A percentile compares a stretch with the other conserved stretches of the same genome.
These are phyloP conservation scores for Knoxdaviesia proteae DNA, from an alignment of 2,329 filamentous ascomycete genomes.

Conservation along the genomic window DNA sequence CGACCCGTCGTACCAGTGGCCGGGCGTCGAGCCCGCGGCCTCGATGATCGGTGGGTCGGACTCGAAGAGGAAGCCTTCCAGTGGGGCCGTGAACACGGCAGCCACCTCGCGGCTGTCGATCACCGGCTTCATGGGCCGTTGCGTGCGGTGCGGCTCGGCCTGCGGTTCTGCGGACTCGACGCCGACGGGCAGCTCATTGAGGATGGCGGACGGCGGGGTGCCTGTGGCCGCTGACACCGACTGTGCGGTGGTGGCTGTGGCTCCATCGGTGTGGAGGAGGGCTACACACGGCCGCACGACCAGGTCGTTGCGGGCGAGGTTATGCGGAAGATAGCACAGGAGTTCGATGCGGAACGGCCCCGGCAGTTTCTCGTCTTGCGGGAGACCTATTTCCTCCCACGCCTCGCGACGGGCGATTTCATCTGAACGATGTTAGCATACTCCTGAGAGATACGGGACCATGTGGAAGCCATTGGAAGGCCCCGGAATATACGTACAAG, in stretches of 20 bases:
- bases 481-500: constrained; percentile 22
- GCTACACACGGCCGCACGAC: constrained; percentile 60
- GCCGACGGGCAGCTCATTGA: no score
- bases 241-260: constrained; percentile 13
- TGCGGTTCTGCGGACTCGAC: constrained; percentile 3
- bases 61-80: constrained; percentile 57
- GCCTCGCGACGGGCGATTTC: constrained; percentile 79
- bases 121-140: constrained; percentile 50
- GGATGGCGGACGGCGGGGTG: constrained; percentile 2
- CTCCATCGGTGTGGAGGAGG: constrained; percentile 42
- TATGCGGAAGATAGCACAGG: constrained; percentile 64
- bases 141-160: constrained; percentile 20
- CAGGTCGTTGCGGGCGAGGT: constrained; percentile 51
- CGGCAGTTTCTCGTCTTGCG: constrained; percentile 48
- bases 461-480: not conserved
- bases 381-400: constrained; percentile 80
- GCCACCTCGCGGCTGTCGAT: constrained; percentile 82
- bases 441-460: not conserved
- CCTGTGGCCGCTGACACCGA: not conserved
- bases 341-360: constrained; percentile 68
- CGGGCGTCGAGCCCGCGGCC: constrained; percentile 19
- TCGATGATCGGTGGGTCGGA: constrained; percentile 28
- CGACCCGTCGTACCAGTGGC: constrained; percentile 64
- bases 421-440: constrained; percentile 23
- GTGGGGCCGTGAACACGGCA: constrained; percentile 77